Evolutionary conservation across 306 rosid genomes (phyloP).

Genomic region (Casuarina cunninghamiana): DNA sequence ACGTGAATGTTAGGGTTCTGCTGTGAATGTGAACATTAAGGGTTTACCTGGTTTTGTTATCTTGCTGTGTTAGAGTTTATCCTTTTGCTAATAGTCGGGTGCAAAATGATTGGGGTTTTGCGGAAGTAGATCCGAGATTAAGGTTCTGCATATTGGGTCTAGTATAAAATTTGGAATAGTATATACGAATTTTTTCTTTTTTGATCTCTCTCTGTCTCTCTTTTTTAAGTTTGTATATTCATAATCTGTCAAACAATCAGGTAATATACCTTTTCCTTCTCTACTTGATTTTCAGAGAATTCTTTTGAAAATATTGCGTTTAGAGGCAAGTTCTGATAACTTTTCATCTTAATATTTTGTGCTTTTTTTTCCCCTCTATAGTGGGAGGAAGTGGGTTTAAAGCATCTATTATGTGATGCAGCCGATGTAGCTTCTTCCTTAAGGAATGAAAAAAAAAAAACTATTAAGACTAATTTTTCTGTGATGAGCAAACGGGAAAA

Average conservation of each 20-base stretch:
- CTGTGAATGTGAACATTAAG: no score
- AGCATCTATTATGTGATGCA: not conserved
- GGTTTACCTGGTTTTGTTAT: no score
- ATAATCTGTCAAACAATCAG: conserved; percentile 81
- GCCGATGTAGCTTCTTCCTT: not conserved
- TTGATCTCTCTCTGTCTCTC: no score
- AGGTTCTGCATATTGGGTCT: no score
- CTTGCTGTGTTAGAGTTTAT: no score
- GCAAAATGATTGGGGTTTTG: no score
- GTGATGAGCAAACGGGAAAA: not conserved
- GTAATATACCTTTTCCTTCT: conserved; percentile 30
- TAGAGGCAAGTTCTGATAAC: not conserved
- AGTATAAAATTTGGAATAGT: no score
- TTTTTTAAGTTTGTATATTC: conserved; percentile 24
- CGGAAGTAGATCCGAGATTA: no score
- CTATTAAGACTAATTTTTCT: not conserved
- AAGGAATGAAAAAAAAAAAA: not conserved
- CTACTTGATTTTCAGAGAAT: conserved; percentile 10
- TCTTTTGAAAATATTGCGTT: not conserved
- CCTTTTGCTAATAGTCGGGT: no score
- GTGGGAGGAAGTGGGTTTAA: not conserved
- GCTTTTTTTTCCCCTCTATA: not conserved
- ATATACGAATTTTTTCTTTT: no score
- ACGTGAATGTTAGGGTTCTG: no score
- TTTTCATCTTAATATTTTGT: not conserved